Evolutionary conservation across 345 rosid genomes (phyloP), one percentile per base, ranked within the genome.

Genomic region (Odontarrhena argentea): DNA sequence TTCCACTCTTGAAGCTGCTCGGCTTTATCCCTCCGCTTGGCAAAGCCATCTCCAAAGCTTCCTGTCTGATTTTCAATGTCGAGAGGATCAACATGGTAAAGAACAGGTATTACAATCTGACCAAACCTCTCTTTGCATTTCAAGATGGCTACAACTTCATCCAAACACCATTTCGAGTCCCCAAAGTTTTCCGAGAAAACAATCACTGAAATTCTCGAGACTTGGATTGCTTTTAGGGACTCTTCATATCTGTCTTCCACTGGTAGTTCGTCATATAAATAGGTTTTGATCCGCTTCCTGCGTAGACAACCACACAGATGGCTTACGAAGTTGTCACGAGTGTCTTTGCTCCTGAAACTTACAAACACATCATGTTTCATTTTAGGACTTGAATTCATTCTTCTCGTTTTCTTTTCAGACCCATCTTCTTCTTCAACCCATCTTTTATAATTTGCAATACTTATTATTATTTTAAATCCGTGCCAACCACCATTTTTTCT

Each of bases 51-150:
- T 54, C 64, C 75, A 28, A 77, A 77, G 46, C 45, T 42, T 55
- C 76, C 81, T 15, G 52, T 47, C 32, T 78, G 78, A 26, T 74
- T 65, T 13, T 68, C 65, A 8, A 60, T 53, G 5, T 64, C 78
- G 1, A 71, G 42, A 46, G 76, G 78, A 60, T 64, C 71, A 38
- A 77, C 70, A 48, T 51, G 45, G 70, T 72, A 72, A 70, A 72
- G 69, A 7, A 77, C 63, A 51, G 78, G 81, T 51, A 77, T 42
- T 9, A 74, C 81, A 32, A 74, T 65, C 57, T 78, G 57, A 47
- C 70, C 67, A 11, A 63, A 41, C 26, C 3, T 60, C n/a, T 73
- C 47, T 40, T 53, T 77, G 51, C 65, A 56, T 32, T 67, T 45
- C 22, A 73, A 62, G 73, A 76, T 71, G 7, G 70, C 41, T 32